Percentiles rank a stretch among this genome's conserved stretches.
These are phyloP conservation scores for Nemania diffusa DNA, from an alignment of 2,329 filamentous ascomycete genomes.

Conservation along the genomic window DNA sequence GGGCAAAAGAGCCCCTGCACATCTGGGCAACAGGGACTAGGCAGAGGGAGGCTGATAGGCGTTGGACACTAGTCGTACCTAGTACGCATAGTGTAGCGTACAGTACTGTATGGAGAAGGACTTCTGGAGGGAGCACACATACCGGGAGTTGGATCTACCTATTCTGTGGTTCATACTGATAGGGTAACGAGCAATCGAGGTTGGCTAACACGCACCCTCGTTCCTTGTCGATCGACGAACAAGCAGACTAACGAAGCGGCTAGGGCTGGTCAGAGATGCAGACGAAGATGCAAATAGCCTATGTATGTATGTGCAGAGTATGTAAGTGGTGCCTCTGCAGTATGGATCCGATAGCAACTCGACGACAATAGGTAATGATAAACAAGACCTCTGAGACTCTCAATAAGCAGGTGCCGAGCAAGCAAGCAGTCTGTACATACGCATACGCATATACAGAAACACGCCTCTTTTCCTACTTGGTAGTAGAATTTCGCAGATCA, in stretches of 20 bases:
- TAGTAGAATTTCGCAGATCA: neutral
- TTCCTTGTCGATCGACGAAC: neutral
- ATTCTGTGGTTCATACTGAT: constrained; percentile 5
- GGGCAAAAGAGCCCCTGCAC: constrained; percentile 20
- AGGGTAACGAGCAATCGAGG: constrained; percentile 4
- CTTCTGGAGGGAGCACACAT: constrained; percentile 12
- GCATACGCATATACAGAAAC: neutral
- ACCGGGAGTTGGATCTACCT: constrained; percentile 8
- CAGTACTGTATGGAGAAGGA: constrained; percentile 2
- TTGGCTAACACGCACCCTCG: neutral
- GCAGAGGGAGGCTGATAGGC: constrained; percentile 20
- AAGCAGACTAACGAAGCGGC: neutral
- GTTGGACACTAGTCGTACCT: neutral
- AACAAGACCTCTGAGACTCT: neutral
- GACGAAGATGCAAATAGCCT: too few relatives aligned
- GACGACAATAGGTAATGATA: constrained; percentile 2
- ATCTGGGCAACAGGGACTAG: constrained; percentile 3
- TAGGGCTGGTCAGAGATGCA: constrained; percentile 9
- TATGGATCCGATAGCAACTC: neutral
- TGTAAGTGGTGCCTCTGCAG: too few relatives aligned
- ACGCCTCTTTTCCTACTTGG: constrained; percentile 5
- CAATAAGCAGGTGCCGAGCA: neutral
- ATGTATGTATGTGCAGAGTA: too few relatives aligned
- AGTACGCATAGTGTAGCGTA: neutral
- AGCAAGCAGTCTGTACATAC: neutral